Conservation (phyloP, 257 asterid species). For the Nicotiana undulata region DNA sequence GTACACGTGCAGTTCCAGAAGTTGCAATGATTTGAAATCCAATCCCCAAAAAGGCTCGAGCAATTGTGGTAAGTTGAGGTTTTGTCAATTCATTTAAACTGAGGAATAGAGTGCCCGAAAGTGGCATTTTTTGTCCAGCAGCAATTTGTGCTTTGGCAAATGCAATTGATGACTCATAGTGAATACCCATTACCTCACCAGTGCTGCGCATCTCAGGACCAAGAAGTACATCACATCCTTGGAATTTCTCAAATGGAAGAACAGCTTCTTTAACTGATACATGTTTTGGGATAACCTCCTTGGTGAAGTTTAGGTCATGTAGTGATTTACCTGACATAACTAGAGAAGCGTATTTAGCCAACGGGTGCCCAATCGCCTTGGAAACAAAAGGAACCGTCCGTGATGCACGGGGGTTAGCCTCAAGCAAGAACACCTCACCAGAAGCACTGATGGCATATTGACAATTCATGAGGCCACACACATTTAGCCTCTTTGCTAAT, state of each 20-base stretch:
- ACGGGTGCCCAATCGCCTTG: constrained; percentile 90
- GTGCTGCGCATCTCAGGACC: constrained; percentile 99
- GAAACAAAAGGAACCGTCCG: constrained; percentile 97
- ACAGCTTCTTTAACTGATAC: constrained; percentile 94
- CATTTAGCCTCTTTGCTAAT: constrained; percentile 68
- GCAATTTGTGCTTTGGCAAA: constrained; percentile 93
- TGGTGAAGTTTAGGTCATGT: constrained; percentile 56
- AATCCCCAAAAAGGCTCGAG: constrained; percentile 47
- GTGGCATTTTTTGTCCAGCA: constrained; percentile 87
- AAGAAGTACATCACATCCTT: constrained; percentile 82
- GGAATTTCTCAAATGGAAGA: constrained; percentile 93
- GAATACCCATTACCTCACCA: constrained; percentile 94
- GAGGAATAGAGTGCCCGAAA: constrained; percentile 74
- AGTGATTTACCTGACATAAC: constrained; percentile 95
- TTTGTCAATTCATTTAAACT: constrained; percentile 81
- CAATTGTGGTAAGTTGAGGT: constrained; percentile 55
- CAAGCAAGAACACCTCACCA: constrained; percentile 85
- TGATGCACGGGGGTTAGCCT: constrained; percentile 95
- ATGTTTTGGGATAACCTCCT: constrained; percentile 75
- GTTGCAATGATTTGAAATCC: constrained; percentile 81
- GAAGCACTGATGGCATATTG: constrained; percentile 82
- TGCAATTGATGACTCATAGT: constrained; percentile 58
- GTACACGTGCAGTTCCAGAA: constrained; percentile 88
- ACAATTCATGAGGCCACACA: constrained; percentile 89
- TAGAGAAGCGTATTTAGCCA: constrained; percentile 92